Evolutionary conservation across 257 asterid species (phyloP), one percentile per base, ranked within the genome.

Genomic region (Jacaranda copaia): DNA sequence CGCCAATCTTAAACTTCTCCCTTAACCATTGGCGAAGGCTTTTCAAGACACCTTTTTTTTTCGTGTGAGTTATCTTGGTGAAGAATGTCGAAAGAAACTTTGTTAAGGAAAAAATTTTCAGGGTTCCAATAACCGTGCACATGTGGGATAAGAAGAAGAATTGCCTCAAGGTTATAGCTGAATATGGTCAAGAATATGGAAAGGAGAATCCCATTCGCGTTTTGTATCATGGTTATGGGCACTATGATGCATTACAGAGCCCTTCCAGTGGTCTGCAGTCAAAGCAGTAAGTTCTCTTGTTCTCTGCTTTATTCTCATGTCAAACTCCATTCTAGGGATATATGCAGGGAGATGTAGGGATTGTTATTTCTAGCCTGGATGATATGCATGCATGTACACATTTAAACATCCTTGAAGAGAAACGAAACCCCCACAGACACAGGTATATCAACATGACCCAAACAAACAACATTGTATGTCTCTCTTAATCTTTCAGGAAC

Each of bases 151-250:
- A 82, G 84, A 87, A 82, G 86, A 80, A 80, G 73, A 85, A 76
- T 77, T 60, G 85, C 76, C 86, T 87, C 70, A 85, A 85, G 81
- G 45, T 81, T 25, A 87, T 89, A 77, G 92, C 91, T 48, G 96
- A 91, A 74, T 91, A 91, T 71, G 96, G 96, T 52, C 91, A 85
- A 81, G 92, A 89, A 67, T 87, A 84, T 11, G 92, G 90, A 20
- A 87, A 82, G 57, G 91, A 84, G 56, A 87, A 88, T 77, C 94
- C 96, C 1, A 69, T 91, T 51, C 85, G 85, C n/a, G 92, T 91
- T 57, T 75, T 91, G 11, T 91, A 89, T 77, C 90, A 89, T 77
- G 94, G 94, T 36, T 89, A 87, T 69, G 96, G 94, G 1, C 96
- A 91, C 79, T 91, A 91, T 67, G 96, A 91, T 32, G 91, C 91